phyloP scores from a whole-genome alignment of 2,329 filamentous ascomycete species.

The Epichloe festucae region DNA sequence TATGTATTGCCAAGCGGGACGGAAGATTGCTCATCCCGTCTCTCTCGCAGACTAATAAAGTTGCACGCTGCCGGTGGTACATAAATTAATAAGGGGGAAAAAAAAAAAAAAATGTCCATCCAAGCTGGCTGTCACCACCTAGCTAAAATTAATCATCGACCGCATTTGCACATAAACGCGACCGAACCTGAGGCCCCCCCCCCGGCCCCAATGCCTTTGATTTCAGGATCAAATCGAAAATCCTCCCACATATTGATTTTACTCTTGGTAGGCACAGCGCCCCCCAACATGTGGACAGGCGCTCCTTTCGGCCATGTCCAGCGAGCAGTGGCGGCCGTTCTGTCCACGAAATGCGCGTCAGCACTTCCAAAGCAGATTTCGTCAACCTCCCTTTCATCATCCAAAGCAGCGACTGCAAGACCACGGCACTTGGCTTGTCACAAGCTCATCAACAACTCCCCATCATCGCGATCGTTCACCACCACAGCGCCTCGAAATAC shows the following conservation, averaged over 20 bases:
- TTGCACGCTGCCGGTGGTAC: too few relatives aligned
- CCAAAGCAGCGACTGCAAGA: neutral
- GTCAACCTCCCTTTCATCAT: neutral
- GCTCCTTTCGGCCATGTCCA: conserved; percentile 7
- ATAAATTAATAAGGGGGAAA: too few relatives aligned
- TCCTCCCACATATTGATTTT: neutral
- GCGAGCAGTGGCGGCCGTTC: conserved; percentile 8
- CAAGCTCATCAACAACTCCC: neutral
- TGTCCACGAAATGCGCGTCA: conserved; percentile 6
- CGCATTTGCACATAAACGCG: too few relatives aligned
- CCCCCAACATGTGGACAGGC: neutral
- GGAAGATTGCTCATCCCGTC: conserved; percentile 7
- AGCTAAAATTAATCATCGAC: neutral
- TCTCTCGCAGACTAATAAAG: too few relatives aligned
- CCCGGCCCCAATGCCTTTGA: neutral
- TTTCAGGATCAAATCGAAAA: neutral
- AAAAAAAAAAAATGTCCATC: neutral
- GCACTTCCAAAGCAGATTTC: conserved; percentile 1
- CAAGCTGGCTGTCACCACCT: neutral
- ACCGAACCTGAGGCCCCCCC: neutral
- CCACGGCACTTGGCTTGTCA: neutral
- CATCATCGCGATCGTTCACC: conserved; percentile 19
- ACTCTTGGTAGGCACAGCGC: too few relatives aligned
- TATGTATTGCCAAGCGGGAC: neutral
- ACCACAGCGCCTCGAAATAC: conserved; percentile 21